Evolutionary conservation across 129 eudicot genomes (phyloP), one percentile per base, ranked within the genome.

Genomic region (Logfia minima): DNA sequence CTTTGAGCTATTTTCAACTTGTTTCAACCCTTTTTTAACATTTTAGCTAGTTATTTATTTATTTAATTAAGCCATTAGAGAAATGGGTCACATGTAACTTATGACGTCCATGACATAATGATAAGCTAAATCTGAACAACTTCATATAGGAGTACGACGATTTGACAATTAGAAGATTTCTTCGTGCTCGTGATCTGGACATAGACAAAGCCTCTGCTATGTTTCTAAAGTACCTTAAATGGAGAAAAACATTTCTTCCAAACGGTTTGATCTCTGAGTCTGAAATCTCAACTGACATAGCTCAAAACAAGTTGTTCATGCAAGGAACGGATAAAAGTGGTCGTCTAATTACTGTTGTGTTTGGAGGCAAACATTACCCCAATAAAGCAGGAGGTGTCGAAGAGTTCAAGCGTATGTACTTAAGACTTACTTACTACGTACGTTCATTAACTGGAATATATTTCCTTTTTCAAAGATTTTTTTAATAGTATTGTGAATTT

Each of bases 171-270:
- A 79, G 96, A 85, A 85, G 98, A 70, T 92, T 92, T 83, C 88
- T 92, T 63, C 88, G 87, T n/a, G 96, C 98, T 0, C 93, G 98
- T 1, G 86, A 92, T 78, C 84, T 78, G 1, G 87, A 92, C 76
- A 53, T 83, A n/a, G 90, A 90, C 53, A 92, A 90, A 79, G 90
- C 89, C 16, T 73, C 85, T 59, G 65, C 87, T 10, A 88, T 92
- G 96, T 71, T 90, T 69, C 79, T 90, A 22, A 92, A 92, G 70
- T 89, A 84, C 81, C 29, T 84, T 8, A 81, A 71, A 66, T 92
- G 97, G 96, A 89, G 86, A 74, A 66, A 68, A 64, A 64, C 79
- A 29, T 90, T 90, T 53, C 71, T 83, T 10, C 96, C 98, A n/a
- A 86, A 83, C 8, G 92, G 93, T 32, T 80, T 48, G 8, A 77